Conservation (phyloP, 495 filamentous ascomycete genomes). For the Penicillium odoratum region DNA sequence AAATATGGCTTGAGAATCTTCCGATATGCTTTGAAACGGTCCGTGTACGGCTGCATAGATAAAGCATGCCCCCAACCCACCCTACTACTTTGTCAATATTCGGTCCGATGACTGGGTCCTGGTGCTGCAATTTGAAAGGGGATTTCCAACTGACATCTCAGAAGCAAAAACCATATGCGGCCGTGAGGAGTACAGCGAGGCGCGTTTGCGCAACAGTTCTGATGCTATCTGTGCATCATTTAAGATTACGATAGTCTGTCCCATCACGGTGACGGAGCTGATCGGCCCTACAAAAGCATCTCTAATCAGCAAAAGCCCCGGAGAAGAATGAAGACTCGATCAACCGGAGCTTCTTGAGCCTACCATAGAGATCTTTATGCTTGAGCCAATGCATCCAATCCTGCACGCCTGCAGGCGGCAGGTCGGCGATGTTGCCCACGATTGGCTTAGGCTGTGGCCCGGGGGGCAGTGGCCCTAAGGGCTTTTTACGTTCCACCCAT, state of each 20-base stretch:
- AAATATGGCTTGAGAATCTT: background rate
- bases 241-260: constrained; percentile 50
- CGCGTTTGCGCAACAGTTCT: constrained; percentile 43
- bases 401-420: constrained; percentile 38
- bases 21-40: background rate
- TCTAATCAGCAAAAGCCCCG: background rate
- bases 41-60: background rate
- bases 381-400: constrained; percentile 52
- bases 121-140: background rate
- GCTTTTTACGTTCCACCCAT: background rate
- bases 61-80: background rate
- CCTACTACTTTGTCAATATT: background rate
- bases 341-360: background rate
- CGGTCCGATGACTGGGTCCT: background rate
- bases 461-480: constrained; percentile 30
- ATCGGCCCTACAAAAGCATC: constrained; percentile 18
- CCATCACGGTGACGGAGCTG: constrained; percentile 49
- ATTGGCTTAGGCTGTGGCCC: constrained; percentile 45
- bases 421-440: constrained; percentile 49
- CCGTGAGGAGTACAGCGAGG: background rate
- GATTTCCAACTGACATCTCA: background rate
- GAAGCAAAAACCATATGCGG: background rate
- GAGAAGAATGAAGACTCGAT: background rate
- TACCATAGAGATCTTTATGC: constrained; percentile 51
- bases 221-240: constrained; percentile 42